Conservation (phyloP, 2,329 filamentous ascomycete genomes). For the Sporothrix phasma region DNA sequence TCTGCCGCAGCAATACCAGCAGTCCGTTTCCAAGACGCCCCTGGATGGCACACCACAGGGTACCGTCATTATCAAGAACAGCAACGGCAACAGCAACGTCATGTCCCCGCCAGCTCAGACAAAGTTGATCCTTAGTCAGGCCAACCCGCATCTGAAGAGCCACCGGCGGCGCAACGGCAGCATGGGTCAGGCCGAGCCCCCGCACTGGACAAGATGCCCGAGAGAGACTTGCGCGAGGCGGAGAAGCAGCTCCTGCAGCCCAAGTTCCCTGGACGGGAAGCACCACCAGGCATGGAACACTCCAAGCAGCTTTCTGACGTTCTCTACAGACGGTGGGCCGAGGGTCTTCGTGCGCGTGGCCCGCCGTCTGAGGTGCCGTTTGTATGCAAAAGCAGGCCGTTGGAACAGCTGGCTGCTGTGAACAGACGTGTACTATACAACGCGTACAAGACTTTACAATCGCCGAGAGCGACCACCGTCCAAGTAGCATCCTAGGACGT, state of each 20-base stretch:
- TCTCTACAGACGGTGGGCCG: conserved; percentile 81
- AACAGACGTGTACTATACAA: not conserved
- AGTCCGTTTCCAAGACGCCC: conserved; percentile 26
- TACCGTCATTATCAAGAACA: conserved; percentile 49
- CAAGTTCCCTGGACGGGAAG: conserved; percentile 45
- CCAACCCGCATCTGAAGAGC: conserved; percentile 76
- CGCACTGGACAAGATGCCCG: conserved; percentile 29
- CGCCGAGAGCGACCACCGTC: not conserved
- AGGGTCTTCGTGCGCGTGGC: conserved; percentile 55
- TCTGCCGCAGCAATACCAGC: conserved; percentile 27
- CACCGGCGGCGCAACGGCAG: conserved; percentile 56
- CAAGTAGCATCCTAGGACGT: not conserved
- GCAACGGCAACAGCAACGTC: conserved; percentile 28
- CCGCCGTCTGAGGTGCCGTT: conserved; percentile 12
- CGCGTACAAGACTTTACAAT: not conserved
- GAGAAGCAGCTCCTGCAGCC: conserved; percentile 41
- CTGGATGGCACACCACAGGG: conserved; percentile 39
- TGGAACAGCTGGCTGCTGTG: not conserved
- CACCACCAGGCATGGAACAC: conserved; percentile 75
- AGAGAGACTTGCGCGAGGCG: conserved; percentile 35
- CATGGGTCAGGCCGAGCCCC: conserved; percentile 24
- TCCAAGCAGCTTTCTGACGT: conserved; percentile 82
- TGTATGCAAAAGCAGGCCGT: not conserved
- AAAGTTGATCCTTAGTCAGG: conserved; percentile 68
- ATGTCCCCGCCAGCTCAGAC: conserved; percentile 31